Conservation (phyloP, 306 rosid species). For the Argentina anserina region DNA sequence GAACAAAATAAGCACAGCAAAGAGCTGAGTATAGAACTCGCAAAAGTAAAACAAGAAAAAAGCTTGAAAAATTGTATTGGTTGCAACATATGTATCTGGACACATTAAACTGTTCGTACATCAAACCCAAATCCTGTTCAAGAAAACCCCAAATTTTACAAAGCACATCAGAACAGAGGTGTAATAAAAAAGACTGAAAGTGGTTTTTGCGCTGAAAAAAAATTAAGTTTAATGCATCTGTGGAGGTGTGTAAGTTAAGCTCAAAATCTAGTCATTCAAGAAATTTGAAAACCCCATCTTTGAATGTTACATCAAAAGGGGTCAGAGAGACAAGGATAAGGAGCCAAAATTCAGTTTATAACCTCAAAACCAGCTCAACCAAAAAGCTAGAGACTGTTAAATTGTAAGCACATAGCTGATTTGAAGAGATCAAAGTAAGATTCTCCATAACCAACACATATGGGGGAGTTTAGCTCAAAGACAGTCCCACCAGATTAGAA, state of each 20-base stretch:
- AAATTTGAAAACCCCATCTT: neutral
- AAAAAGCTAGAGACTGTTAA: neutral
- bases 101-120: neutral
- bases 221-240: neutral
- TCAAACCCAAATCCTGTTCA: neutral
- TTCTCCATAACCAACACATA: constrained; percentile 7
- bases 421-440: constrained; percentile 19
- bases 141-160: neutral
- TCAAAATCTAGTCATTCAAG: constrained; percentile 1
- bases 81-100: neutral
- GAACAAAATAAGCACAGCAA: constrained; percentile 14
- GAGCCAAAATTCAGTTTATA: neutral
- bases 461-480: constrained; percentile 6
- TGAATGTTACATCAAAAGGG: neutral
- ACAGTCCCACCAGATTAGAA: neutral
- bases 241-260: neutral
- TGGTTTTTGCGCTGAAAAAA: neutral
- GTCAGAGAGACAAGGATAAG: neutral
- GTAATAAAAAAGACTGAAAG: neutral
- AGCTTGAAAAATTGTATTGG: neutral
- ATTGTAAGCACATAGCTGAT: neutral
- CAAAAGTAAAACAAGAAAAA: neutral
- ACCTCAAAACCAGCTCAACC: neutral
- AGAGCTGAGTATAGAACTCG: neutral
- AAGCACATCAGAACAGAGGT: neutral